Evolutionary conservation across 441 rosid genomes (phyloP), one percentile per base, ranked within the genome.

Genomic region (Monsonia emarginata): DNA sequence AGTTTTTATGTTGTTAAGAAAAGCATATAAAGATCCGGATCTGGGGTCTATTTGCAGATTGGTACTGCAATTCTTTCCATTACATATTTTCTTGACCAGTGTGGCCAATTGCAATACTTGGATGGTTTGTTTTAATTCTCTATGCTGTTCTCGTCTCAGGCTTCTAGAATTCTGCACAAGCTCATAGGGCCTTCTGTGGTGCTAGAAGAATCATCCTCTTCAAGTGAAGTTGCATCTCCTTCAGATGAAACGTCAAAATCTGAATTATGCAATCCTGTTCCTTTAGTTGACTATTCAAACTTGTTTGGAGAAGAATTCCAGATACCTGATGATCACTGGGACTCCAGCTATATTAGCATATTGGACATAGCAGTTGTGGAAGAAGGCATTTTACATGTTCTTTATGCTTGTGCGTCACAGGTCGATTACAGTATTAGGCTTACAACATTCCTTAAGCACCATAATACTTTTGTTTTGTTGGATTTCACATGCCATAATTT

Each of bases 391-490:
- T 81, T 90, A 68, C 94, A 90, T 69, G 87, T 86, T 81, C 90
- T 90, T 70, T 86, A 78, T 76, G 91, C 94, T 78, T 90, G 96
- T 84, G 94, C 89, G 73, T 88, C 94, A 75, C 88, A 90, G 96
- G 96, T 90, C 78, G 75, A 79, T 75, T 81, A 30, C 76, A 67
- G 74, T 74, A 67, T 79, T 74, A 65, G 72, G 71, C 65, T 74
- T 73, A 63, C 64, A 40, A 42, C 30, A 32, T 57, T 67, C 64
- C 57, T 48, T 40, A 61, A 60, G 26, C 63, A 44, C 63, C 44
- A 61, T 7, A 21, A 54, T 24, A 72, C 54, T 57, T 61, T 21
- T 60, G 56, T 68, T 65, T 62, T 65, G 30, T 70, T 38, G 21
- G 3, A 66, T 70, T 66, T 31, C 61, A 14, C 50, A 71, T 67